Evolutionary conservation across 805 yeast genomes (phyloP).

Genomic region (Yamadazyma kitorensis): DNA sequence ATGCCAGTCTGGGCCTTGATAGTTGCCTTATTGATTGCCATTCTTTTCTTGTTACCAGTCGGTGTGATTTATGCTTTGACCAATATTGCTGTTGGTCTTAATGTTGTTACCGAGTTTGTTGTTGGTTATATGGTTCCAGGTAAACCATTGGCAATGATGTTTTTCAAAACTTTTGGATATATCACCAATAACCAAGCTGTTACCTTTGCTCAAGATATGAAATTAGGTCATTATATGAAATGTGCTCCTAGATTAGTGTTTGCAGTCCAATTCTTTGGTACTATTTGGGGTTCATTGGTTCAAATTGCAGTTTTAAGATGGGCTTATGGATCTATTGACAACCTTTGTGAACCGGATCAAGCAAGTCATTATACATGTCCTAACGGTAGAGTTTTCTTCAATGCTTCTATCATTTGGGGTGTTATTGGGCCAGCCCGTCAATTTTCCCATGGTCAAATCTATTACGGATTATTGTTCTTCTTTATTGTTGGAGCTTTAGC

Average conservation of each 20-base stretch:
- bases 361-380: slow-evolving; percentile 38
- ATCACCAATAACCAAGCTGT: slow-evolving; percentile 50
- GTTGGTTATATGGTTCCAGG: slow-evolving; percentile 47
- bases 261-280: slow-evolving; percentile 42
- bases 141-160: slow-evolving; percentile 47
- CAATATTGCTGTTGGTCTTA: slow-evolving; percentile 23
- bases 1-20: slow-evolving; percentile 43
- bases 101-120: slow-evolving; percentile 42
- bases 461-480: slow-evolving; percentile 35
- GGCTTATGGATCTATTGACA: slow-evolving; percentile 34
- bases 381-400: slow-evolving; percentile 39
- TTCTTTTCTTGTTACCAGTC: slow-evolving; percentile 38
- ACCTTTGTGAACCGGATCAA: slow-evolving; percentile 31
- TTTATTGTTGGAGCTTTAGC: slow-evolving; percentile 35
- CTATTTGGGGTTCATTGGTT: slow-evolving; percentile 42
- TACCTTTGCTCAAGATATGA: slow-evolving; percentile 46
- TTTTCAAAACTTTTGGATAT: slow-evolving; percentile 47
- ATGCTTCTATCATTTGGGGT: slow-evolving; percentile 45
- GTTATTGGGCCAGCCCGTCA: slow-evolving; percentile 24
- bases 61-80: slow-evolving; percentile 36
- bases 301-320: slow-evolving; percentile 41
- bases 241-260: slow-evolving; percentile 38
- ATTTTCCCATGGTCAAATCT: slow-evolving; percentile 15
- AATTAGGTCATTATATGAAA: slow-evolving; percentile 45
- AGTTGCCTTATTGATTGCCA: slow-evolving; percentile 37